Evolutionary conservation across 176 grass and related monocot genomes (phyloP), one percentile per base, ranked within the genome.

Genomic region (Aegilops umbellulata): DNA sequence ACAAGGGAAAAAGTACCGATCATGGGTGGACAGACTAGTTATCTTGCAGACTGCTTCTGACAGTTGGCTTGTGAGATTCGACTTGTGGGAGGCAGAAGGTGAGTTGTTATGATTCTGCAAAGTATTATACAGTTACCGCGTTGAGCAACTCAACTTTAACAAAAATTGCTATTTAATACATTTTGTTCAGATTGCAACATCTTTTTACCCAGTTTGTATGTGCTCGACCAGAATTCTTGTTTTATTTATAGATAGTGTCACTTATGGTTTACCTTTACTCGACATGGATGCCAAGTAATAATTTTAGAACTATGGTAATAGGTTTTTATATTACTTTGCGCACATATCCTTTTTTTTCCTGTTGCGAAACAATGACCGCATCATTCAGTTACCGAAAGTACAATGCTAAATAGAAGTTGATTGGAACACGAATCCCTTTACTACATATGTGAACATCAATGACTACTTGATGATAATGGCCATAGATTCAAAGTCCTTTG

Each of bases 51-150:
- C 86, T 53, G 72, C 78, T 63, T 77, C 89, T 58, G 80, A 66
- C 85, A 81, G 49, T 24, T 96, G 89, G 94, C 55, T 88, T 65
- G 87, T 96, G 39, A 91, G 87, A 79, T 96, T 96, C 85, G 83
- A 96, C 55, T 81, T 88, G 24, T 96, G 94, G 94, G 94, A 91
- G 79, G 34, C 91, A 46, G 80, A 93, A 86, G 91, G 94, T 96
- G 65, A 74, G 80, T 34, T 74, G 67, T 65, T 26, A 41, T 31
- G 69, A 27, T 31, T 82, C 10, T 25, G n/a, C 58, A 57, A n/a
- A 42, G 46, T 55, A 76, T 23, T 55, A 76, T 76, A 53, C 26
- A 55, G n/a, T 74, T 72, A 24, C 22, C 1, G 11, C 2, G 5
- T 13, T 20, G 14, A 75, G 3, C 15, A 19, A 20, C 42, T 75